Conservation (phyloP, 257 asterid genomes). For the Forsythia suspensa region DNA sequence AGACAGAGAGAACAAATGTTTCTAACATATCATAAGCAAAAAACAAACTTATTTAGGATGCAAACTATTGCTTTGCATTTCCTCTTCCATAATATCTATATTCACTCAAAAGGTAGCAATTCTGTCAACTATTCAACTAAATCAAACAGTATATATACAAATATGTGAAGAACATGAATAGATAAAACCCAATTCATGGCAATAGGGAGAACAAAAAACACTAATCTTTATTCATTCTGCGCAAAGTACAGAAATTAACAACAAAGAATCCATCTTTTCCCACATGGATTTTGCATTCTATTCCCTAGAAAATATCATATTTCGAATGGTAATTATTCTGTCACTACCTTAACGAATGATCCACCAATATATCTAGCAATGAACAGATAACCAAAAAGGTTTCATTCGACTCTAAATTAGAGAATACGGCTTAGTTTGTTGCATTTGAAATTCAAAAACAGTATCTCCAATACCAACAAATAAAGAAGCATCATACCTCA, state of each 20-base stretch:
- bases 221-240: slow-evolving; percentile 4
- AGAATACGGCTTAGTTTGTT: not conserved
- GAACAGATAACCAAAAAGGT: slow-evolving; percentile 2
- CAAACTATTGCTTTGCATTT: not conserved
- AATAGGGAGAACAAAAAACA: not conserved
- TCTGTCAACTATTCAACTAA: not conserved
- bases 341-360: not conserved
- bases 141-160: not conserved
- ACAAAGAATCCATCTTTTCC: not conserved
- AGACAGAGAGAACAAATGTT: not conserved
- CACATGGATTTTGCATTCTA: not conserved
- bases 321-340: not conserved
- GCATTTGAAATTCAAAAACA: not conserved
- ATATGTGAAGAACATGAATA: not conserved
- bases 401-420: slow-evolving; percentile 4
- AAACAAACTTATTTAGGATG: not conserved
- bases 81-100: not conserved
- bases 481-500: not conserved
- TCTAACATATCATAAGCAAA: not conserved
- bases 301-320: not conserved
- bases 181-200: not conserved
- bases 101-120: not conserved
- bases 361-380: not conserved
- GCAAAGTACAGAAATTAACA: not conserved
- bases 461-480: not conserved